Conservation (phyloP, 768 basidiomycete species). For the Sporobolomyces pararoseus region DNA sequence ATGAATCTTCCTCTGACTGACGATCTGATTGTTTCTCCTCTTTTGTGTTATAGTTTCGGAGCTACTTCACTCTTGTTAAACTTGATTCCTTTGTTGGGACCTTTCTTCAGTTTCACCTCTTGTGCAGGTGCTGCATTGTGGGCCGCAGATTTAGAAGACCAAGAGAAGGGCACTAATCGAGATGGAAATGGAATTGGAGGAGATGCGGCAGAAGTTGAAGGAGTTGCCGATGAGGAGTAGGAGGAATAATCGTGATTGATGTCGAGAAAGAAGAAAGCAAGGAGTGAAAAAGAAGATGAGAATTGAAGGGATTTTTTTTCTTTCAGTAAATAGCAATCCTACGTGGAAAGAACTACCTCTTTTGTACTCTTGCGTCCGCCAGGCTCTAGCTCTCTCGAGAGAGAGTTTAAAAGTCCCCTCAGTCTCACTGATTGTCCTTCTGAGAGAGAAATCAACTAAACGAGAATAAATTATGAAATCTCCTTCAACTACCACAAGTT, state of each 20-base stretch:
- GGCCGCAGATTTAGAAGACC: slow-evolving; percentile 65
- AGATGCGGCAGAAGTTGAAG: neutral
- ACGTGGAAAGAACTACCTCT: no score
- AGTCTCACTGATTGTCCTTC: no score
- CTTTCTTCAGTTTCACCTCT: slow-evolving; percentile 60
- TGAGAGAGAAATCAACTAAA: no score
- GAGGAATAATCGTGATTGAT: neutral
- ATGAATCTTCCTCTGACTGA: slow-evolving; percentile 34
- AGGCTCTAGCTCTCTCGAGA: no score
- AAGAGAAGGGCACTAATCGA: neutral
- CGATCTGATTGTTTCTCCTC: no score
- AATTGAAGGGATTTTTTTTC: no score
- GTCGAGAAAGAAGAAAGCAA: neutral
- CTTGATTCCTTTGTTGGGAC: slow-evolving; percentile 59
- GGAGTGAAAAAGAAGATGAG: neutral
- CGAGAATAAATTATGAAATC: no score
- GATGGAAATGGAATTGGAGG: neutral
- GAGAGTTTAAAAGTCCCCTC: no score
- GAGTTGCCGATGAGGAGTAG: slow-evolving; percentile 13
- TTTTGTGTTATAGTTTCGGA: slow-evolving; percentile 62
- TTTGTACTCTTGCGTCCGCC: no score
- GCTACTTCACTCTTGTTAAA: slow-evolving; percentile 60
- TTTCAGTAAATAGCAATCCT: no score
- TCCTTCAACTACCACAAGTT: no score
- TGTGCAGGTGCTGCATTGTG: slow-evolving; percentile 69